A percentile compares a stretch with the other conserved stretches of the same genome.
Conservation (phyloP, 495 filamentous ascomycete genomes). For the Podospora fimiseda region DNA sequence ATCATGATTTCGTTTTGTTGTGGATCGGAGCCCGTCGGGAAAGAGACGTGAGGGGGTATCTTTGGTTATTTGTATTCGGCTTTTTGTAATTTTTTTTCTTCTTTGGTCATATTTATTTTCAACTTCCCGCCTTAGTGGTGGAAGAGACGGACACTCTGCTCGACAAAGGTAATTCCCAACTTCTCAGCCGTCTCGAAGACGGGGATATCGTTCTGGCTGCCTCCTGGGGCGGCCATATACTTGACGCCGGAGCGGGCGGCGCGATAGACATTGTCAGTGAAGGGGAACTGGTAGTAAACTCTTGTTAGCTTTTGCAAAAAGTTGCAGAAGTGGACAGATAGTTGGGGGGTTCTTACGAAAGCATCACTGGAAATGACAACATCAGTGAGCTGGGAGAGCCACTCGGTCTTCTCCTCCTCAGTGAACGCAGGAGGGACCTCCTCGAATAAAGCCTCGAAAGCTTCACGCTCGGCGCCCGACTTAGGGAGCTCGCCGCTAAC, state of each 20-base stretch:
- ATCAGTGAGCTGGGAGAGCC: slow-evolving; percentile 71
- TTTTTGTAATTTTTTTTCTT: slow-evolving; percentile 1
- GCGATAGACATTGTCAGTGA: slow-evolving; percentile 94
- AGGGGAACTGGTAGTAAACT: slow-evolving; percentile 69
- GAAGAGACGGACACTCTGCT: slow-evolving; percentile 83
- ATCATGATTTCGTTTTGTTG: too few relatives aligned
- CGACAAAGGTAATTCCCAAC: slow-evolving; percentile 83
- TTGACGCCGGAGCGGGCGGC: slow-evolving; percentile 82
- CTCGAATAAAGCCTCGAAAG: slow-evolving; percentile 86
- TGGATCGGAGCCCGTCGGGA: too few relatives aligned
- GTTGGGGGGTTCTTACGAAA: slow-evolving; percentile 60
- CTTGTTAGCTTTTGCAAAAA: slow-evolving; percentile 11
- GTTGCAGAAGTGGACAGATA: not conserved
- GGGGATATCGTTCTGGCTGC: slow-evolving; percentile 84
- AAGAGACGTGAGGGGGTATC: slow-evolving; percentile 20
- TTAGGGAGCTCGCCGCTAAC: slow-evolving; percentile 83
- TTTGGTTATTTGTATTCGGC: not conserved
- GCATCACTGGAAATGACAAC: slow-evolving; percentile 90
- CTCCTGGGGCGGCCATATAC: slow-evolving; percentile 88
- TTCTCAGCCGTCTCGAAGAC: slow-evolving; percentile 92
- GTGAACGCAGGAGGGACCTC: slow-evolving; percentile 83
- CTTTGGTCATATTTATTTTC: not conserved
- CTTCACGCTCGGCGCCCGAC: slow-evolving; percentile 69
- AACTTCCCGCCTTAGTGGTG: slow-evolving; percentile 66
- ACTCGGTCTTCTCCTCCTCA: slow-evolving; percentile 72